Evolutionary conservation across 495 filamentous ascomycete species (phyloP).

Genomic region (Penicillium parvum): DNA sequence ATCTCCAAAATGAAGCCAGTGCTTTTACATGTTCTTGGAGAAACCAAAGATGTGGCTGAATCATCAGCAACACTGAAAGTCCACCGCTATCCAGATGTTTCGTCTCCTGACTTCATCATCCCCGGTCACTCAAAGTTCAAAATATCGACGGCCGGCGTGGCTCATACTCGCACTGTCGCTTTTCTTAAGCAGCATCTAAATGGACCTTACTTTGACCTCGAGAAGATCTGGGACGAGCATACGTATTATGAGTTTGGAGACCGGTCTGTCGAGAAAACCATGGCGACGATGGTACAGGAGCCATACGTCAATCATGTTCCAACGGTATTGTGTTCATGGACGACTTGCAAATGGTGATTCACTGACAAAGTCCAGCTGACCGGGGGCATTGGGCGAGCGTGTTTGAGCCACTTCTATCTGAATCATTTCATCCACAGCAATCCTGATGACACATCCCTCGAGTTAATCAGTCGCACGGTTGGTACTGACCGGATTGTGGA

Average conservation of each 20-base stretch:
- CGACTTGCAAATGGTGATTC: neutral
- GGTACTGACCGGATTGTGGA: slow-evolving; percentile 56
- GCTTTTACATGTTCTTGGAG: slow-evolving; percentile 11
- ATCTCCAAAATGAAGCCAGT: slow-evolving; percentile 3
- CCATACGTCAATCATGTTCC: slow-evolving; percentile 59
- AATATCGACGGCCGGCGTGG: slow-evolving; percentile 24
- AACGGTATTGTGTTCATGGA: slow-evolving; percentile 35
- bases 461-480: slow-evolving; percentile 66
- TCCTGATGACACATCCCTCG: slow-evolving; percentile 58
- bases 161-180: slow-evolving; percentile 31
- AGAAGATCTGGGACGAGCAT: slow-evolving; percentile 58
- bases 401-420: slow-evolving; percentile 63
- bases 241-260: slow-evolving; percentile 36
- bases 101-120: slow-evolving; percentile 25
- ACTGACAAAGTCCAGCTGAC: slow-evolving; percentile 43
- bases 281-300: slow-evolving; percentile 54
- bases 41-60: no score
- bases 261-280: slow-evolving; percentile 39
- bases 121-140: slow-evolving; percentile 31
- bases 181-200: slow-evolving; percentile 32
- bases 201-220: slow-evolving; percentile 52
- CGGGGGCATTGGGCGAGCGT: slow-evolving; percentile 63
- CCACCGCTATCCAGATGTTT: slow-evolving; percentile 25
- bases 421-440: slow-evolving; percentile 72
- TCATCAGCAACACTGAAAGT: no score